phyloP scores from a whole-genome alignment of 495 filamentous ascomycete genomes.

The Parathielavia hyrcaniae region DNA sequence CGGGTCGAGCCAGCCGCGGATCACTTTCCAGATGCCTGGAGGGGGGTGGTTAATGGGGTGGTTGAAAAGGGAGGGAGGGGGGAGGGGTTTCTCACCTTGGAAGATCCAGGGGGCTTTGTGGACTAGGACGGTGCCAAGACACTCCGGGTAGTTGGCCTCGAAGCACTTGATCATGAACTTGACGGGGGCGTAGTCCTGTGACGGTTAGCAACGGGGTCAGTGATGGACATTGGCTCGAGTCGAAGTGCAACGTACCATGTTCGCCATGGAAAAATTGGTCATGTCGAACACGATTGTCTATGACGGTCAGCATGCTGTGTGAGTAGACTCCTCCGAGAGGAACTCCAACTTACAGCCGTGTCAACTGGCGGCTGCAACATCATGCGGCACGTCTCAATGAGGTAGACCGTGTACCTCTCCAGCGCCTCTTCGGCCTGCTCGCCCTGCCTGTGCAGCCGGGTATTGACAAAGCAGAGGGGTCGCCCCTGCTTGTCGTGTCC shows the following conservation, averaged over 20 bases:
- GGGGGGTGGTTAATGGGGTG: not conserved
- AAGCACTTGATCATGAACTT: slow-evolving; percentile 99
- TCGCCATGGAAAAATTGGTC: slow-evolving; percentile 83
- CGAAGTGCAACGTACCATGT: slow-evolving; percentile 61
- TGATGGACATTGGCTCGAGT: not conserved
- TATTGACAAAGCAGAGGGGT: slow-evolving; percentile 82
- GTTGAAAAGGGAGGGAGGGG: slow-evolving; percentile 10
- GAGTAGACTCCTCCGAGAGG: no score
- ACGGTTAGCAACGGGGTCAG: slow-evolving; percentile 17
- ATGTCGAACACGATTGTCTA: slow-evolving; percentile 91
- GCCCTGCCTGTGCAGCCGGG: slow-evolving; percentile 68
- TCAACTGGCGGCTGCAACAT: slow-evolving; percentile 74
- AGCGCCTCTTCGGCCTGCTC: slow-evolving; percentile 76
- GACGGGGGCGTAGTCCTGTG: slow-evolving; percentile 84
- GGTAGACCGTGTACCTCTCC: slow-evolving; percentile 86
- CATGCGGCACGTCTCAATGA: slow-evolving; percentile 87
- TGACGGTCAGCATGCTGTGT: slow-evolving; percentile 17
- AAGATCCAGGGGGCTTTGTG: slow-evolving; percentile 98
- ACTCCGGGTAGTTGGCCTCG: slow-evolving; percentile 97
- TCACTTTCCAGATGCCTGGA: slow-evolving; percentile 75
- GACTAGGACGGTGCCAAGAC: slow-evolving; percentile 83
- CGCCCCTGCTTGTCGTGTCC: slow-evolving; percentile 78
- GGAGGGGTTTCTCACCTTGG: slow-evolving; percentile 54
- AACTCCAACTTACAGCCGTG: slow-evolving; percentile 68
- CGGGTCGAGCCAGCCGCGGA: slow-evolving; percentile 93